Evolutionary conservation across 768 basidiomycete species (phyloP).

Genomic region (Saitozyma podzolica): DNA sequence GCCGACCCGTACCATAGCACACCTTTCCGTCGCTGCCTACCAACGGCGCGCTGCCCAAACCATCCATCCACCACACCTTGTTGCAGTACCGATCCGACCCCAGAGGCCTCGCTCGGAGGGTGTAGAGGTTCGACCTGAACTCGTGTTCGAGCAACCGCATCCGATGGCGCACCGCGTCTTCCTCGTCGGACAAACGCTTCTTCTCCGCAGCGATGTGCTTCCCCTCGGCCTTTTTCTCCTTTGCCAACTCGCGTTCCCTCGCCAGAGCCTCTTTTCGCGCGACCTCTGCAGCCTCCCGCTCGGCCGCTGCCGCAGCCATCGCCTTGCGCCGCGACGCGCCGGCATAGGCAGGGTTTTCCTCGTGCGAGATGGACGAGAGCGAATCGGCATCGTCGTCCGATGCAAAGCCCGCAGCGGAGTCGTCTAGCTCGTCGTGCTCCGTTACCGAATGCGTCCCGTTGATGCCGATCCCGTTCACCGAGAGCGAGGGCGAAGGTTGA

Average conservation of each 20-base stretch:
- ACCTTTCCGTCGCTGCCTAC: slow-evolving; percentile 63
- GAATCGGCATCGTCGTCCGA: slow-evolving; percentile 47
- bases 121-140: slow-evolving; percentile 83
- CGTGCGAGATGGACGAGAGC: slow-evolving; percentile 47
- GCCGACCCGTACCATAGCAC: slow-evolving; percentile 80
- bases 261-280: slow-evolving; percentile 63
- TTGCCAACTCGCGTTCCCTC: slow-evolving; percentile 76
- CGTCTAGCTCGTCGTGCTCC: slow-evolving; percentile 39
- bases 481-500: neutral
- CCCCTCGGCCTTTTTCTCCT: slow-evolving; percentile 72
- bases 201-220: slow-evolving; percentile 82
- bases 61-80: slow-evolving; percentile 98
- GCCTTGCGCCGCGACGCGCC: slow-evolving; percentile 37
- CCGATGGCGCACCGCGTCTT: slow-evolving; percentile 74
- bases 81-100: slow-evolving; percentile 93
- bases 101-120: slow-evolving; percentile 80
- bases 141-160: slow-evolving; percentile 89
- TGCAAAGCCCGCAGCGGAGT: slow-evolving; percentile 22
- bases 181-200: slow-evolving; percentile 82
- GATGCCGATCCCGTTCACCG: slow-evolving; percentile 11
- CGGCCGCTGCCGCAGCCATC: slow-evolving; percentile 38
- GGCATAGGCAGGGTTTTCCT: slow-evolving; percentile 9
- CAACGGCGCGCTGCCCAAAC: slow-evolving; percentile 79
- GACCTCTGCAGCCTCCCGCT: slow-evolving; percentile 54
- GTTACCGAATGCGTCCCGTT: slow-evolving; percentile 13